Evolutionary conservation across 2,329 filamentous ascomycete species (phyloP), one percentile per base, ranked within the genome.

Genomic region (Orbilia oligospora): DNA sequence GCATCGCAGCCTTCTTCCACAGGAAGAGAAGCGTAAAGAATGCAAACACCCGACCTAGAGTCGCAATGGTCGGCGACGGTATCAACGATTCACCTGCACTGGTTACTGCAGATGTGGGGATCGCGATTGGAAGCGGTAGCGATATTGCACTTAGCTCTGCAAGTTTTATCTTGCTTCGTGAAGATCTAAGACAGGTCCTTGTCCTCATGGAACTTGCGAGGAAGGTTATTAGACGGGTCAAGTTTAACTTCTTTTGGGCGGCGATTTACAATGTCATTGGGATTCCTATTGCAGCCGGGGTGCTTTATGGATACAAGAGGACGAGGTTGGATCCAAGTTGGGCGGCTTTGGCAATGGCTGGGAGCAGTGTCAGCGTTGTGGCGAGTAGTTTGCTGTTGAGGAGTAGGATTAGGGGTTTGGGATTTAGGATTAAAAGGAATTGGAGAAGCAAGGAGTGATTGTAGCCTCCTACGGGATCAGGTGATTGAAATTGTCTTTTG

Each of bases 341-440:
- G 94, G 95, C 94, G 4, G 91, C 91, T 81, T 85, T 97, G 83
- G 94, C 94, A 0, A 98, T 97, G 95, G 95, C 95, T 27, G 84
- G 94, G 84, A 97, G 94, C 84, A 95, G 92, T 84, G 91, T 97
- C 81, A 96, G 92, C 82, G 94, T 98, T 55, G 92, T 97, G 64
- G 85, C 89, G 83, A 97, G 93, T 83, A 95, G 92, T 85, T 85
- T 97, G 82, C 87, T 90, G 63, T 84, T 97, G 85, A 89, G 91
- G 83, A 87, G 84, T 68, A 81, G 79, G 67, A 68, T 86, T 44
- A 85, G 84, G 2, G 83, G 84, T n/a, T 78, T 88, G 22, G 87
- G 86, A 9, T 88, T 87, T 70, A 66, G 67, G 38, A 53, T 72
- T n/a, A 73, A 44, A 53, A 68, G 30, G 20, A 72, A 70, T 27